These are phyloP conservation scores for Claviceps spartinae DNA, from an alignment of 2,329 filamentous ascomycete genomes.

Conservation along the genomic window DNA sequence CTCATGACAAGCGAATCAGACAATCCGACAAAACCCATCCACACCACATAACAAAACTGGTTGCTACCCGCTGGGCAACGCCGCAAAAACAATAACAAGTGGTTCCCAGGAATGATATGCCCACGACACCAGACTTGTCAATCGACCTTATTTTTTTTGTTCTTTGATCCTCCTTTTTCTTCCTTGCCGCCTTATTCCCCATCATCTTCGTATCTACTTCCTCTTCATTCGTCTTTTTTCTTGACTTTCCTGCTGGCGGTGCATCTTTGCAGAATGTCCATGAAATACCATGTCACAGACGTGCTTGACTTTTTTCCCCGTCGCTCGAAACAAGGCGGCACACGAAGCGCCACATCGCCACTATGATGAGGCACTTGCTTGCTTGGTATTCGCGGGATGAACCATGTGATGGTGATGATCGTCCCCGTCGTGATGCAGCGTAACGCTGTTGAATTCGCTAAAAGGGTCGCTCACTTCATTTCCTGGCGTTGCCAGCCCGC, in stretches of 20 bases:
- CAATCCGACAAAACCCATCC: neutral
- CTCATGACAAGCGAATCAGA: neutral
- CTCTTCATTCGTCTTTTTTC: neutral
- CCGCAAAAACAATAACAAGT: neutral
- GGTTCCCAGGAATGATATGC: neutral
- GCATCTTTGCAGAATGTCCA: neutral
- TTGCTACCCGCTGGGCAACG: neutral
- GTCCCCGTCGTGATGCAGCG: constrained; percentile 89
- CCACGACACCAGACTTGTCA: neutral
- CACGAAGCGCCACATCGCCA: neutral
- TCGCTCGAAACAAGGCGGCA: neutral
- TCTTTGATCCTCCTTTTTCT: no score
- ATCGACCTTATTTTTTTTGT: neutral
- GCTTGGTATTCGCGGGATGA: constrained; percentile 5
- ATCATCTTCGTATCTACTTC: no score
- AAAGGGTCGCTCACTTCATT: constrained; percentile 80
- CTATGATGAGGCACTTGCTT: constrained; percentile 6
- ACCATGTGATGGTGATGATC: constrained; percentile 34
- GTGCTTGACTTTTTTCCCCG: neutral
- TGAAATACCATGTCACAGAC: neutral
- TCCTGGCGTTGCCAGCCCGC: constrained; percentile 71
- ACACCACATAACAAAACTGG: neutral
- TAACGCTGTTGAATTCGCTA: constrained; percentile 97
- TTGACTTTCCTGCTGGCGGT: neutral
- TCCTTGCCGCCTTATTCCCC: no score